Evolutionary conservation across 2,329 filamentous ascomycete species (phyloP).

Genomic region (Penicillium freii): DNA sequence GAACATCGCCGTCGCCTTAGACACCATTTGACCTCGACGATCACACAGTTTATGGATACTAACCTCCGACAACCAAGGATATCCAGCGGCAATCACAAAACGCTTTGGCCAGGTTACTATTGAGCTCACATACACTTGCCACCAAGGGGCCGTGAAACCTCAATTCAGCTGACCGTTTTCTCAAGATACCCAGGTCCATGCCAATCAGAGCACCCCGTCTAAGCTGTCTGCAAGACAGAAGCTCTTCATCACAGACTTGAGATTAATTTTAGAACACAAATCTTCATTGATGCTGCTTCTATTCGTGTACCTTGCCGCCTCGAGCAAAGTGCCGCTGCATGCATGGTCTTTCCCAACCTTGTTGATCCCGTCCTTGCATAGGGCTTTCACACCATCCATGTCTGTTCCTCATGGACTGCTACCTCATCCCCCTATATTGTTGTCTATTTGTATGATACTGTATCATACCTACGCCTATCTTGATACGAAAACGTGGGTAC

Average conservation of each 20-base stretch:
- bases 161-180: neutral
- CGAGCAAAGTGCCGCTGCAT: neutral
- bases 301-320: neutral
- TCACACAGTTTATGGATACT: neutral
- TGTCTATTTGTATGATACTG: neutral
- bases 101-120: neutral
- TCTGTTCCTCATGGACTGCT: neutral
- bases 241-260: neutral
- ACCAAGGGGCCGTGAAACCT: neutral
- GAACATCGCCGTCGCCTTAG: neutral
- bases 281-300: neutral
- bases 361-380: neutral
- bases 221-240: neutral
- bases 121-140: neutral
- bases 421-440: neutral
- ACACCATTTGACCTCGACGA: neutral
- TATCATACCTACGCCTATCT: neutral
- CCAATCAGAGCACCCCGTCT: no score
- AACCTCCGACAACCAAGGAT: neutral
- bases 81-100: neutral
- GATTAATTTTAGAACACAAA: neutral
- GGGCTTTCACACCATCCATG: neutral
- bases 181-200: no score
- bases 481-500: neutral
- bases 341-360: neutral